These are phyloP conservation scores for Pseudogymnoascus sp. DNA, from an alignment of 2,329 filamentous ascomycete species.

Conservation along the genomic window DNA sequence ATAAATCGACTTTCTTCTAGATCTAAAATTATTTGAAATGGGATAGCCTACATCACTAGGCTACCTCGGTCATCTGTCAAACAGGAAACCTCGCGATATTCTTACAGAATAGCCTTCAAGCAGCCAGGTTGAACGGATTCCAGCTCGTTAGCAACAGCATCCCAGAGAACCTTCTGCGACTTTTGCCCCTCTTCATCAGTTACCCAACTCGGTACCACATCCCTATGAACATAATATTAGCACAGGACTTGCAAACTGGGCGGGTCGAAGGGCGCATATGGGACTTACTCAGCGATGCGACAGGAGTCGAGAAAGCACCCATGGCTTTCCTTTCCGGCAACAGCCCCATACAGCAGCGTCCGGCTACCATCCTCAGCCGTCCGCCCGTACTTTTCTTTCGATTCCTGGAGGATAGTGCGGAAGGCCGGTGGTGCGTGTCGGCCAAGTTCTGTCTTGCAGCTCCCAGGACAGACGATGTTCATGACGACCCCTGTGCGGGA, in stretches of 20 bases:
- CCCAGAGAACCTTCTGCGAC: conserved; percentile 25
- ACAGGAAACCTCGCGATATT: neutral
- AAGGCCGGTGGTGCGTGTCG: conserved; percentile 17
- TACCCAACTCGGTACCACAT: conserved; percentile 13
- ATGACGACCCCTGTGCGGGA: conserved; percentile 25
- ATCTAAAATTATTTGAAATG: neutral
- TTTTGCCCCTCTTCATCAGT: conserved; percentile 21
- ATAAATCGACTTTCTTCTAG: neutral
- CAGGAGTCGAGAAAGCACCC: conserved; percentile 19
- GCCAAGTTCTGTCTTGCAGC: conserved; percentile 24
- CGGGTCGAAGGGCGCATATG: neutral
- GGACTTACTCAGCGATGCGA: conserved; percentile 15
- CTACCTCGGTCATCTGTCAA: neutral
- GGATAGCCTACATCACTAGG: neutral
- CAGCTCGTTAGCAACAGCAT: conserved; percentile 23
- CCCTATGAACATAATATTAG: neutral
- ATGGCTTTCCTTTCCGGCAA: conserved; percentile 25
- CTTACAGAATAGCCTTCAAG: conserved; percentile 15
- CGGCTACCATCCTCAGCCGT: conserved; percentile 27
- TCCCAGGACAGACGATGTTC: conserved; percentile 25
- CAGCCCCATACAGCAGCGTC: conserved; percentile 26
- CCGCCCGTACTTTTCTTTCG: conserved; percentile 18
- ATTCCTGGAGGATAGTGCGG: conserved; percentile 8
- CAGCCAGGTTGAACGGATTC: conserved; percentile 26
- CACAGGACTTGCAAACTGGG: neutral